A percentile compares a stretch with the other conserved stretches of the same genome.
Evolutionary conservation across 2,329 filamentous ascomycete species (phyloP).

Genomic region (Botrytis fabae): DNA sequence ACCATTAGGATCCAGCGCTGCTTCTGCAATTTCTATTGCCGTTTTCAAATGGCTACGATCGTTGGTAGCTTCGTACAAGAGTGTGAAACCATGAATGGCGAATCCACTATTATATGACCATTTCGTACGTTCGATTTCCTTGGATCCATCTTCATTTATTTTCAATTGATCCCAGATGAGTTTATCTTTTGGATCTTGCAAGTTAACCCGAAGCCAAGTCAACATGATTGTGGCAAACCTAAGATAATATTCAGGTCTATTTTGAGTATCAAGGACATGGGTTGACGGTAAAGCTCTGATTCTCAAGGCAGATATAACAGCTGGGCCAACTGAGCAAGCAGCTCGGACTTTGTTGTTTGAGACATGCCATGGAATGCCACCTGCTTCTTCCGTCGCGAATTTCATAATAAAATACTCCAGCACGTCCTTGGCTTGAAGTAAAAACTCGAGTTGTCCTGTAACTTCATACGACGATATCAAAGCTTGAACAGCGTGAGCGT

Average conservation of each 20-base stretch:
- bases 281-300: background rate
- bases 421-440: constrained; percentile 27
- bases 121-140: constrained; percentile 29
- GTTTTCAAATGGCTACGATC: constrained; percentile 22
- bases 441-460: constrained; percentile 22
- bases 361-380: constrained; percentile 31
- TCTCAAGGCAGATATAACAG: constrained; percentile 30
- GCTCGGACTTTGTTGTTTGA: constrained; percentile 28
- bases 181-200: constrained; percentile 30
- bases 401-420: constrained; percentile 27
- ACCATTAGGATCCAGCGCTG: constrained; percentile 26
- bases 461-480: constrained; percentile 28
- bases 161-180: constrained; percentile 31
- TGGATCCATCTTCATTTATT: constrained; percentile 25
- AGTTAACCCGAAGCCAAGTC: constrained; percentile 21
- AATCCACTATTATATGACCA: constrained; percentile 34
- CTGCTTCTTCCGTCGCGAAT: constrained; percentile 24
- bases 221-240: constrained; percentile 13
- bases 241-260: background rate
- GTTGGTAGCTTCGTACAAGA: constrained; percentile 25
- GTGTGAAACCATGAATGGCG: constrained; percentile 29
- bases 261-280: background rate
- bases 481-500: constrained; percentile 30
- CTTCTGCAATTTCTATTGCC: constrained; percentile 28
- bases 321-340: constrained; percentile 30